phyloP scores from a whole-genome alignment of 495 filamentous ascomycete species.

The Sphaerosporella brunnea region DNA sequence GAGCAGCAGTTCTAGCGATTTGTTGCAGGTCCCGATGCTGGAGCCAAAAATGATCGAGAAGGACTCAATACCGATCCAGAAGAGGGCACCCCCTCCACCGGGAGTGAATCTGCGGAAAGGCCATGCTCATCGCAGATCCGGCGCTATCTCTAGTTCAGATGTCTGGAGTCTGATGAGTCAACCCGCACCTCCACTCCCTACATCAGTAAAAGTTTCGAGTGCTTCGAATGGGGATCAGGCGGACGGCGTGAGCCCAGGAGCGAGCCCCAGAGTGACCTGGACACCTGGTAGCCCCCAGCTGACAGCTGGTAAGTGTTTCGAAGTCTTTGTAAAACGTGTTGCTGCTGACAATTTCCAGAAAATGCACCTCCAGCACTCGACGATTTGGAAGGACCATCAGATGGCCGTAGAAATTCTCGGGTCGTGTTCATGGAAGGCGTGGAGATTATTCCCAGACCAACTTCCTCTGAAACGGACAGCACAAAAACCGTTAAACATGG shows the following conservation, averaged over 20 bases:
- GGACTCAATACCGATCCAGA: neutral
- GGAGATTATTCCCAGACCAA: slow-evolving; percentile 20
- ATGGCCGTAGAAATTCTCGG: too few species aligned
- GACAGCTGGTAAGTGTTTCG: too few species aligned
- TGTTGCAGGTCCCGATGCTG: slow-evolving; percentile 6
- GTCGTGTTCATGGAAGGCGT: slow-evolving; percentile 21
- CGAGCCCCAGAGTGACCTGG: too few species aligned
- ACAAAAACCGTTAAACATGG: slow-evolving; percentile 8
- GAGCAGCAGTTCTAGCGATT: slow-evolving; percentile 2
- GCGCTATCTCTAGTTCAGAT: slow-evolving; percentile 26
- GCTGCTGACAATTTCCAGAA: too few species aligned
- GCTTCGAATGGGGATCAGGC: neutral
- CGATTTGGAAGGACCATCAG: too few species aligned
- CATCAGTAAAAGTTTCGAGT: neutral
- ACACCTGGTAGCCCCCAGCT: too few species aligned
- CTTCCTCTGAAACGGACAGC: slow-evolving; percentile 12
- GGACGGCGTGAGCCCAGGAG: too few species aligned
- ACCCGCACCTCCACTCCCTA: slow-evolving; percentile 2
- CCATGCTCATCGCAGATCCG: slow-evolving; percentile 26
- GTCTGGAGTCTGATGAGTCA: slow-evolving; percentile 26
- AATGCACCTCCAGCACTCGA: too few species aligned
- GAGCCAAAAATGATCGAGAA: neutral
- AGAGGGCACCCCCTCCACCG: slow-evolving; percentile 13
- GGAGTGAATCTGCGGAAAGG: slow-evolving; percentile 20
- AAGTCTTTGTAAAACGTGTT: too few species aligned